phyloP scores from a whole-genome alignment of 371 early-diverging fungal genomes.

The Capillidium heterosporum region DNA sequence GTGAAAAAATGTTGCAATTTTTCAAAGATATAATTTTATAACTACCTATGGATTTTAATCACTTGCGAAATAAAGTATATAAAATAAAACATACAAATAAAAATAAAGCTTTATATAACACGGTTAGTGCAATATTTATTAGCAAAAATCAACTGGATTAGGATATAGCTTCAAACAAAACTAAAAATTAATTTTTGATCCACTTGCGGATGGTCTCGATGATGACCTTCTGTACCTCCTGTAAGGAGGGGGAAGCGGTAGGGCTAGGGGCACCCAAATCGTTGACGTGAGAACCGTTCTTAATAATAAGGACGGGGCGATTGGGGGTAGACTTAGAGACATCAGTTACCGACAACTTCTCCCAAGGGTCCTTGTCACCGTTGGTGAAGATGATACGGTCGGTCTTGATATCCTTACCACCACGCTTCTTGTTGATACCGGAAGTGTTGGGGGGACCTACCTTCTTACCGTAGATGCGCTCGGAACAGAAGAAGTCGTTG shows the following conservation, averaged over 20 bases:
- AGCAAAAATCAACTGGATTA: too few relatives aligned
- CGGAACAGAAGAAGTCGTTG: conserved; percentile 5
- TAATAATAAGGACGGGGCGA: conserved; percentile 4
- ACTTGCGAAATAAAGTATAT: too few relatives aligned
- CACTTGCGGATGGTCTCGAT: background rate
- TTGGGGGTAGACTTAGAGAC: background rate
- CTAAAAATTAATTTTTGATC: background rate
- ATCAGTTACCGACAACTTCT: background rate
- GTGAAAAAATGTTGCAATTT: too few relatives aligned
- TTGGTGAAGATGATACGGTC: background rate
- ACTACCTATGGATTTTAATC: too few relatives aligned
- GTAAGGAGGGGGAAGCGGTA: conserved; percentile 2
- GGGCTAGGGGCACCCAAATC: conserved; percentile 7
- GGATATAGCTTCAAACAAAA: background rate
- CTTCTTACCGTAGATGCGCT: background rate
- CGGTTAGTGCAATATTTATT: too few relatives aligned
- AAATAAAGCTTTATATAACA: too few relatives aligned
- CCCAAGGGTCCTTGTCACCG: conserved; percentile 5
- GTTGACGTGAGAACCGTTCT: conserved; percentile 8
- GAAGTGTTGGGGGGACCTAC: background rate
- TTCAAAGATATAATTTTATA: too few relatives aligned
- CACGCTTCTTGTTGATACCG: background rate
- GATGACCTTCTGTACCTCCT: conserved; percentile 4
- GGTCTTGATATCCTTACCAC: background rate
- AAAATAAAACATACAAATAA: too few relatives aligned